These are phyloP conservation scores for Hypoxylon trugodes DNA, from an alignment of 495 filamentous ascomycete genomes.

Conservation along the genomic window DNA sequence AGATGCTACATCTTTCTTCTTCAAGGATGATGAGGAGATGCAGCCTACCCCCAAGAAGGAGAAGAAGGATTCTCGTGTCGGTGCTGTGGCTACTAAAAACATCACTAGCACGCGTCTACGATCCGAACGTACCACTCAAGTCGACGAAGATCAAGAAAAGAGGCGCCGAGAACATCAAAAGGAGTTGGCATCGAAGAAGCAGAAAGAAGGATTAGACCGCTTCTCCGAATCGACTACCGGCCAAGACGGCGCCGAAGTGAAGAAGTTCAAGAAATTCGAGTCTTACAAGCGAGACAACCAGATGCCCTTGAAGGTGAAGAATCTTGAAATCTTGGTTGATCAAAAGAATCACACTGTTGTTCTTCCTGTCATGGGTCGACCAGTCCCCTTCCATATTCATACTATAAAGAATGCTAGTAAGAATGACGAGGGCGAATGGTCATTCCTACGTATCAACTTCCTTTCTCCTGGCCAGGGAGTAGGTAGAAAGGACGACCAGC, in stretches of 20 bases:
- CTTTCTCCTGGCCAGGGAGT: slow-evolving; percentile 97
- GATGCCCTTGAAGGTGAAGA: slow-evolving; percentile 80
- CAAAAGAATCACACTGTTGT: slow-evolving; percentile 88
- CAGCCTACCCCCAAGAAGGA: slow-evolving; percentile 74
- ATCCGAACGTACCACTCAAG: slow-evolving; percentile 83
- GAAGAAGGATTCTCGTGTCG: slow-evolving; percentile 81
- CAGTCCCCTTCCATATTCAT: slow-evolving; percentile 98
- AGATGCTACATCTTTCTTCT: slow-evolving; percentile 95
- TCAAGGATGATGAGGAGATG: slow-evolving; percentile 87
- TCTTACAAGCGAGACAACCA: slow-evolving; percentile 99
- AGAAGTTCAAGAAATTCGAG: slow-evolving; percentile 98
- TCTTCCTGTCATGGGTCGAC: slow-evolving; percentile 95
- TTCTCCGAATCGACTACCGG: slow-evolving; percentile 83
- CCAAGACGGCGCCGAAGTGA: slow-evolving; percentile 88
- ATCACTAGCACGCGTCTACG: slow-evolving; percentile 93
- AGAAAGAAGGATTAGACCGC: slow-evolving; percentile 81
- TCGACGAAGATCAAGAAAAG: slow-evolving; percentile 89
- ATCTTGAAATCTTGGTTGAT: slow-evolving; percentile 89
- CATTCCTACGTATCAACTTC: slow-evolving; percentile 96
- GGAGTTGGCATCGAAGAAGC: slow-evolving; percentile 85
- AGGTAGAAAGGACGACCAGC: slow-evolving; percentile 96
- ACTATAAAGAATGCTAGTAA: slow-evolving; percentile 98
- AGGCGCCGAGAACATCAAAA: slow-evolving; percentile 92
- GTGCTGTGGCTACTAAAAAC: slow-evolving; percentile 86
- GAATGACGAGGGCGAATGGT: slow-evolving; percentile 92